Percentiles rank a stretch among this genome's conserved stretches.
Evolutionary conservation across 345 rosid species (phyloP).

Genomic region (Citrus maxima): DNA sequence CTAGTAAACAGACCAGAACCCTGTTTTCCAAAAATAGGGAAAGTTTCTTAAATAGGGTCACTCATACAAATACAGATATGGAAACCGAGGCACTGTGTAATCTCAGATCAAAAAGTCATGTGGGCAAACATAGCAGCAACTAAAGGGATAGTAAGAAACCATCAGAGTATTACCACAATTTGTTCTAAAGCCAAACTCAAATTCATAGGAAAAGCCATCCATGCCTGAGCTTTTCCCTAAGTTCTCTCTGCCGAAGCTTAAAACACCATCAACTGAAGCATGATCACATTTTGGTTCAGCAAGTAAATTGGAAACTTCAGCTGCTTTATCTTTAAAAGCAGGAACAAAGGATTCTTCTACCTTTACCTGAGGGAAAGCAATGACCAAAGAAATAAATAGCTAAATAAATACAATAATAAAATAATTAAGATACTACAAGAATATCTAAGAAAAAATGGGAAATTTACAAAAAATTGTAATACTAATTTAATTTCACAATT

Average conservation of each 20-base stretch:
- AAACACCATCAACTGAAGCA: constrained; percentile 45
- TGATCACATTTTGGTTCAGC: constrained; percentile 52
- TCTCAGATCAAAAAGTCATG: not conserved
- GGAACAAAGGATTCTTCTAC: constrained; percentile 43
- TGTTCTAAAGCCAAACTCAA: constrained; percentile 39
- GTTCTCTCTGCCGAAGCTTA: constrained; percentile 49
- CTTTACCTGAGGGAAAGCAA: constrained; percentile 30
- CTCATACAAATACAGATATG: not conserved
- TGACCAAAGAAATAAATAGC: not conserved
- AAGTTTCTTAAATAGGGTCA: not conserved
- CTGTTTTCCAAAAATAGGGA: not conserved
- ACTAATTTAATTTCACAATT: not conserved
- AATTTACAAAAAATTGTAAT: not conserved
- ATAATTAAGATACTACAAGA: constrained; percentile 2
- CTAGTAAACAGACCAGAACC: not conserved
- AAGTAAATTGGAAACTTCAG: constrained; percentile 37
- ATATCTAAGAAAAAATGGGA: constrained; percentile 2
- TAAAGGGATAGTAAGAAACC: not conserved
- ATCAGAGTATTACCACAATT: constrained; percentile 35
- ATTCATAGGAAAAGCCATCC: constrained; percentile 46
- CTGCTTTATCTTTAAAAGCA: constrained; percentile 38
- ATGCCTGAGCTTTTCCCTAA: constrained; percentile 38
- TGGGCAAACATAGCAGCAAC: not conserved
- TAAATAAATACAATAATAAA: not conserved
- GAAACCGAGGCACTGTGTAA: not conserved